Base-by-base conservation (phyloP, 345 rosid genomes). In the Eucalyptus dawsonii region DNA sequence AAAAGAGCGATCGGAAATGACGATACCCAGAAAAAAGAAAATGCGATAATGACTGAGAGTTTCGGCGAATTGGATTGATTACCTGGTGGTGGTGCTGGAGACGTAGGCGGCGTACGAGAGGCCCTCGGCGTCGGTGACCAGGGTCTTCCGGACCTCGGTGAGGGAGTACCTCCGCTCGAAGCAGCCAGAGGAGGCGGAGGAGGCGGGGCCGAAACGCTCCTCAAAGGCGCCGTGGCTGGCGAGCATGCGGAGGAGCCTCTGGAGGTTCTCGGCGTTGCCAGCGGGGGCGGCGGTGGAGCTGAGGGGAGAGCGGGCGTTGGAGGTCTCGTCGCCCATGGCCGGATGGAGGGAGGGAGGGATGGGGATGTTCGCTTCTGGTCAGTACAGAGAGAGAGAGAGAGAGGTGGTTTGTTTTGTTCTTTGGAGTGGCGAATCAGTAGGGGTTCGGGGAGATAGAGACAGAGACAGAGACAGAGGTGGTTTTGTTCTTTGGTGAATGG, bases 81-180 rank as follows among this genome's bases (percentile, higher is more conserved):
- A 95, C 98, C 97, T 97, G 99, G 91, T 97, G 99, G 91, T 95
- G 98, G 90, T 97, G 99, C 72, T 97, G 99, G 91, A 97, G 99
- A 97, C 95, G 89, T 95, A 97, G 11, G 96, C 90, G 10, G 93
- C 98, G 88, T 93, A 96, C 37, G 99, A 97, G 87, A 96, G 96
- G 14, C 98, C 99, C 2, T 89, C 90, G 2, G 91, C 80, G 80
- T 94, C 98, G 50, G 97, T 94, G 51, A 95, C 96, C 11, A 97
- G 97, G 21, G 97, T 95, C 91, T 92, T 93, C 9, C 99, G 99
- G 27, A 95, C 89, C 87, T 95, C 97, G 1, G 98, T 95, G 31
- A 97, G 96, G 1, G 93, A 93, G 91, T 94, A 97, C 40, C 85
- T 95, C 87, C 98, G 90, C 87, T 88, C 93, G 6, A 40, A 34